Base-by-base conservation (phyloP, 495 filamentous ascomycete genomes). In the Hypoxylon intermedium region DNA sequence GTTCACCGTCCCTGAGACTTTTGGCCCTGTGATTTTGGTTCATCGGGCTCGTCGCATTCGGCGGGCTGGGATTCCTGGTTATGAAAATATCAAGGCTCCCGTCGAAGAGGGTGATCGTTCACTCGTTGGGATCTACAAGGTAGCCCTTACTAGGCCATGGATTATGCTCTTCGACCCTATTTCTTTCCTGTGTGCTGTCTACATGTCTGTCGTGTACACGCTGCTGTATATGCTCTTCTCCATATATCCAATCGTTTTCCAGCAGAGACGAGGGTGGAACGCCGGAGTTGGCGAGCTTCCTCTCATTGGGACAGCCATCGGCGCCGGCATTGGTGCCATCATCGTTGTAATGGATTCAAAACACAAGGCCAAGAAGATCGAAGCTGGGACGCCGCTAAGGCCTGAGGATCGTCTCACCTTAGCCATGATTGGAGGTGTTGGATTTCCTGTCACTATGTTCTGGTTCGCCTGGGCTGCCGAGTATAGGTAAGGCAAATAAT, bases 1-100 rank as follows among this genome's bases (percentile, higher is more conserved):
- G 69, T 68, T 79, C 38, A 79, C 77, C 15, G 74, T 80, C 7
- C 89, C 89, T 6, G 89, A 92, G 71, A 92, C 90, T 0, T 92
- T 91, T 60, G 84, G 48, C 7, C 66, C 74, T 18, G 79, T 83
- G 21, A 75, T 91, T 19, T 75, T 92, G 34, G 79, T 85, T 49
- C 69, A 77, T 36, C 88, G 89, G 56, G 90, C 89, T 9, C 73
- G 57, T 15, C 75, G 43, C 74, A 79, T 62, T 69, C 73, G 78
- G 2, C 45, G 57, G 31, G 65, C 69, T 9, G 58, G 60, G 11
- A 73, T 79, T 3, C 70, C 74, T 0, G 77, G 76, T 3, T 79
- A 77, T 44, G 76, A 79, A 57, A 62, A 77, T 55, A 72, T 81
- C n/a, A 72, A 72, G 46, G 77, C 78, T n/a, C 62, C 74, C 6